phyloP scores from a whole-genome alignment of 768 basidiomycete genomes.

The Pulveroboletus frians region DNA sequence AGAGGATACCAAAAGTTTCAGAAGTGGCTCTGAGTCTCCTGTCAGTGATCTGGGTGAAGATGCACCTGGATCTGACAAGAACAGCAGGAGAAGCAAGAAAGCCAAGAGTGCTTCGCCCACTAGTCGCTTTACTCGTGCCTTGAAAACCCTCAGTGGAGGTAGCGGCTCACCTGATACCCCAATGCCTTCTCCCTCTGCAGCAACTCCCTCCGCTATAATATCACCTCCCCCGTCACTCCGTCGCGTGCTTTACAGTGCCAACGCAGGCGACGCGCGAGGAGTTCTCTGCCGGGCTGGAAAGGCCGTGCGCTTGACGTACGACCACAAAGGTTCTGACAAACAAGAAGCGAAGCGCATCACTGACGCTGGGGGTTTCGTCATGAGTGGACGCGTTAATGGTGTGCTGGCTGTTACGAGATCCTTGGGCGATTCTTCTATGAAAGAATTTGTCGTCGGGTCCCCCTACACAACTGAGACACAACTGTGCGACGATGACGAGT shows the following conservation, averaged over 20 bases:
- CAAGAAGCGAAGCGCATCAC: slow-evolving; percentile 97
- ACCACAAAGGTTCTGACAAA: slow-evolving; percentile 96
- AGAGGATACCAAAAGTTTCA: slow-evolving; percentile 26
- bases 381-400: slow-evolving; percentile 98
- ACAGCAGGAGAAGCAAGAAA: slow-evolving; percentile 39
- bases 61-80: slow-evolving; percentile 29
- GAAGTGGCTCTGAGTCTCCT: slow-evolving; percentile 37
- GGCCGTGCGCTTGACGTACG: slow-evolving; percentile 92
- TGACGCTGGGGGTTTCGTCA: slow-evolving; percentile 96
- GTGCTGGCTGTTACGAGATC: slow-evolving; percentile 95
- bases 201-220: slow-evolving; percentile 33
- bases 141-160: slow-evolving; percentile 45
- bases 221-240: slow-evolving; percentile 47
- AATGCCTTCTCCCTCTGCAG: slow-evolving; percentile 12
- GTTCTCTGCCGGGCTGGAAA: slow-evolving; percentile 89
- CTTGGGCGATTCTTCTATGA: slow-evolving; percentile 96
- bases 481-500: slow-evolving; percentile 86
- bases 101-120: slow-evolving; percentile 35
- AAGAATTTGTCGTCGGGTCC: slow-evolving; percentile 96
- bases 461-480: slow-evolving; percentile 99
- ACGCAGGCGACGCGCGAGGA: slow-evolving; percentile 93
- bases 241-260: slow-evolving; percentile 89
- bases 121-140: slow-evolving; percentile 51
- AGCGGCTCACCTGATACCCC: slow-evolving; percentile 12
- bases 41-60: slow-evolving; percentile 43